Evolutionary conservation across 495 filamentous ascomycete species (phyloP), one percentile per base, ranked within the genome.

Genomic region (Hypoxylon fuscum): DNA sequence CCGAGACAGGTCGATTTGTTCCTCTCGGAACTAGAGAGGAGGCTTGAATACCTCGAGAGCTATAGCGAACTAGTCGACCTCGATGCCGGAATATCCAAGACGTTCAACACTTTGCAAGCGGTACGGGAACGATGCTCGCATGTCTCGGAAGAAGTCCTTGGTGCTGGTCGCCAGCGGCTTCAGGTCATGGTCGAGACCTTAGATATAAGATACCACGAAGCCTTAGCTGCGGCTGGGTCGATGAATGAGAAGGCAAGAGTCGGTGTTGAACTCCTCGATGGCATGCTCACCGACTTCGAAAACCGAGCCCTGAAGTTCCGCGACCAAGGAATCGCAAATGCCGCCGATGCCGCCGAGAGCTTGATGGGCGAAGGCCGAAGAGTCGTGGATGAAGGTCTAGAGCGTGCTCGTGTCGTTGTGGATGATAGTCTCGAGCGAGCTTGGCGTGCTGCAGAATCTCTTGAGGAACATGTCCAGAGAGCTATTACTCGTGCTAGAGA

Each of bases 131-230:
- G 90, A 59, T 99, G 95, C 72, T 92, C 90, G 5, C 84, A 92
- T 55, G 91, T 93, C n/a, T 96, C 93, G 6, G 93, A 90, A 54
- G 93, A 92, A 60, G 82, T 97, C 34, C 89, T 97, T 72, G 96
- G 90, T 23, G 90, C 91, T 40, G 93, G 95, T 21, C 87, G 88
- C 50, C 86, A 90, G 60, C 84, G 91, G 42, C 90, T 96, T 34
- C 88, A 89, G 63, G 86, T 97, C 40, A 85, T 98, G 73, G 92
- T 99, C 14, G 95, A 98, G 55, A 96, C 92, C 1, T 80, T 99
- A n/a, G 95, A 99, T 70, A 85, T 83, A 10, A 82, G 90, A 59
- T 98, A 98, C 75, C 89, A 93, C 25, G 90, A 94, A 56, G 93
- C 87, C n/a, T 73, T 99, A 51, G 87, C 83, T 5, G 90, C 88